Evolutionary conservation across 495 filamentous ascomycete species (phyloP).

Genomic region (Daldinia bambusicola): DNA sequence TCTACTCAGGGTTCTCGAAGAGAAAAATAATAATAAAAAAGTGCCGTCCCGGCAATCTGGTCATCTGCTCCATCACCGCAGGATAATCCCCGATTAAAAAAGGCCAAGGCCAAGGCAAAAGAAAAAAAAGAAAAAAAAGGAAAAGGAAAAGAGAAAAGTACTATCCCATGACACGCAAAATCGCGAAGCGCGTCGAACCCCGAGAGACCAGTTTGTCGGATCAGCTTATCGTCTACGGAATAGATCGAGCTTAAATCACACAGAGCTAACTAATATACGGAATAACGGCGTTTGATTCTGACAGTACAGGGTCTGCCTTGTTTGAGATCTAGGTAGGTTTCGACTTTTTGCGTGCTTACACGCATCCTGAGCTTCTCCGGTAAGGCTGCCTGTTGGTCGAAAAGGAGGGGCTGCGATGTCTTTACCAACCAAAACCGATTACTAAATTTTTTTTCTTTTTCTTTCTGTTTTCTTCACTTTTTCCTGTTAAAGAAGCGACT

Average conservation of each 20-base stretch:
- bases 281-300: conserved; percentile 24
- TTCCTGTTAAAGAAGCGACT: not conserved
- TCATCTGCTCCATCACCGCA: conserved; percentile 29
- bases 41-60: conserved; percentile 19
- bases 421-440: not conserved
- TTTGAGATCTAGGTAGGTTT: conserved; percentile 16
- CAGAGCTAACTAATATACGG: conserved; percentile 7
- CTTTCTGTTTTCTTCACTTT: not conserved
- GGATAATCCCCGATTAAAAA: conserved; percentile 14
- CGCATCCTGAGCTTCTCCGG: conserved; percentile 29
- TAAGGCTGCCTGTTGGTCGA: conserved; percentile 37
- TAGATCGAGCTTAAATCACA: conserved; percentile 24
- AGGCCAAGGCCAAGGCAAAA: conserved; percentile 9
- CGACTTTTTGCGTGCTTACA: conserved; percentile 25
- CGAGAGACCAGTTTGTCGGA: conserved; percentile 19
- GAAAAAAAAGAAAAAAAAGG: conserved; percentile 11
- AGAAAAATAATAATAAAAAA: not conserved
- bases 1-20: not conserved
- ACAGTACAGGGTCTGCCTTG: conserved; percentile 12
- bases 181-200: conserved; percentile 4
- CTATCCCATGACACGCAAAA: conserved; percentile 23
- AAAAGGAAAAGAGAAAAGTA: conserved; percentile 6
- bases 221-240: conserved; percentile 16
- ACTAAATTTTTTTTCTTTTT: not conserved
- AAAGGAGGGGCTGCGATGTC: not conserved